phyloP scores from a whole-genome alignment of 805 yeast species.

The Kodamaea restingae region DNA sequence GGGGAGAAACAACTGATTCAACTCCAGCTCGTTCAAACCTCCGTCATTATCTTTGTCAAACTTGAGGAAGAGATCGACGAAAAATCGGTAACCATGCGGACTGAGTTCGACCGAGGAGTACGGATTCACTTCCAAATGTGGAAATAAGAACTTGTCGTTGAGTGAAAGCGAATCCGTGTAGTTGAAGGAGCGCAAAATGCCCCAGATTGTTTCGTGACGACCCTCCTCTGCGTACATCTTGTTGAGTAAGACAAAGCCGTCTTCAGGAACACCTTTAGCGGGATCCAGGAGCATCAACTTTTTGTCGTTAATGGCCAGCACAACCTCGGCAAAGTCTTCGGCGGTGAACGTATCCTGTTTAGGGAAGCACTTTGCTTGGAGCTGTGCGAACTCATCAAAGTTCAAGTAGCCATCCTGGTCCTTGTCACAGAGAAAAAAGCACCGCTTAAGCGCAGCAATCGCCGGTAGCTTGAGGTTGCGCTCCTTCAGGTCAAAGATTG shows the following conservation, averaged over 20 bases:
- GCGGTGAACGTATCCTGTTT: slow-evolving; percentile 30
- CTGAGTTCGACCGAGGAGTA: slow-evolving; percentile 84
- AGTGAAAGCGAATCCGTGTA: slow-evolving; percentile 90
- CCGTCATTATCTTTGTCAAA: slow-evolving; percentile 97
- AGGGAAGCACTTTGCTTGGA: slow-evolving; percentile 76
- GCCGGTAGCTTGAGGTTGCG: slow-evolving; percentile 78
- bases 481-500: slow-evolving; percentile 87
- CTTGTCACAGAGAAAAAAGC: slow-evolving; percentile 79
- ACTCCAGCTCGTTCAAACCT: slow-evolving; percentile 74
- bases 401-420: slow-evolving; percentile 86
- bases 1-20: slow-evolving; percentile 67
- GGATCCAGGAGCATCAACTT: slow-evolving; percentile 12
- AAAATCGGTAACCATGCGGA: slow-evolving; percentile 86
- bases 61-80: slow-evolving; percentile 82
- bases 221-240: slow-evolving; percentile 86
- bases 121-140: slow-evolving; percentile 68
- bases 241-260: slow-evolving; percentile 75
- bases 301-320: slow-evolving; percentile 28
- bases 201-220: slow-evolving; percentile 97
- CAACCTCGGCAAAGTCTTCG: slow-evolving; percentile 37
- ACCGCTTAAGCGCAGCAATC: slow-evolving; percentile 67
- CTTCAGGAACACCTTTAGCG: slow-evolving; percentile 56
- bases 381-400: slow-evolving; percentile 61
- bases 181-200: slow-evolving; percentile 79
- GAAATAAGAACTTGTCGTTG: slow-evolving; percentile 73